Conservation (phyloP, 2,329 filamentous ascomycete genomes). For the Aspergillus novofumigatus region DNA sequence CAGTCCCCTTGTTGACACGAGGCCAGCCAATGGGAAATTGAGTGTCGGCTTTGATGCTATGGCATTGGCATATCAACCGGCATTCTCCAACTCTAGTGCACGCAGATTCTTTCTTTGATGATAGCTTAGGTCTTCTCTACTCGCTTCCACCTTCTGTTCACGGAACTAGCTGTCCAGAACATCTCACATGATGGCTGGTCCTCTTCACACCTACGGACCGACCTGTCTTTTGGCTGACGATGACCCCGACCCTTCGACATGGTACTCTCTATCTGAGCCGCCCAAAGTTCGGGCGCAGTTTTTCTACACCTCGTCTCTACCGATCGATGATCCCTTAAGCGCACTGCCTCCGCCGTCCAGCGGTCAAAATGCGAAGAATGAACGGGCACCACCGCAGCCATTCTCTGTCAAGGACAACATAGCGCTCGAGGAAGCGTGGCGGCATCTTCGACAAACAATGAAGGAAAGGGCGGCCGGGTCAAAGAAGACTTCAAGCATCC, state of each 20-base stretch:
- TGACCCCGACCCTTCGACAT: constrained; percentile 29
- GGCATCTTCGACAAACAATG: constrained; percentile 45
- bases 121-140: background rate
- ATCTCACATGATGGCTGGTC: constrained; percentile 33
- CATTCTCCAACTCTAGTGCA: background rate
- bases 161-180: background rate
- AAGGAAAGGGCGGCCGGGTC: constrained; percentile 9
- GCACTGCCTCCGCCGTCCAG: constrained; percentile 55
- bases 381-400: constrained; percentile 64
- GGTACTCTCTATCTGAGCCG: constrained; percentile 47
- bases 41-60: background rate
- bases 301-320: constrained; percentile 77
- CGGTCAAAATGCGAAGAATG: constrained; percentile 43
- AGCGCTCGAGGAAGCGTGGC: constrained; percentile 74
- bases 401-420: constrained; percentile 77
- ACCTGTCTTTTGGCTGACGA: constrained; percentile 50
- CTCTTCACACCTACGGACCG: constrained; percentile 56
- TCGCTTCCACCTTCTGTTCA: background rate
- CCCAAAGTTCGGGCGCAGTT: constrained; percentile 63
- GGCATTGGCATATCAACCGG: background rate
- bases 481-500: constrained; percentile 7
- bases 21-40: background rate
- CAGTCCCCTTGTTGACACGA: constrained; percentile 11
- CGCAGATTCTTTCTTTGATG: background rate
- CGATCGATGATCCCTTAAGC: constrained; percentile 85